A percentile compares a stretch with the other conserved stretches of the same genome.
Conservation (phyloP, 176 grass and related monocot genomes). For the Cymbopogon citratus region DNA sequence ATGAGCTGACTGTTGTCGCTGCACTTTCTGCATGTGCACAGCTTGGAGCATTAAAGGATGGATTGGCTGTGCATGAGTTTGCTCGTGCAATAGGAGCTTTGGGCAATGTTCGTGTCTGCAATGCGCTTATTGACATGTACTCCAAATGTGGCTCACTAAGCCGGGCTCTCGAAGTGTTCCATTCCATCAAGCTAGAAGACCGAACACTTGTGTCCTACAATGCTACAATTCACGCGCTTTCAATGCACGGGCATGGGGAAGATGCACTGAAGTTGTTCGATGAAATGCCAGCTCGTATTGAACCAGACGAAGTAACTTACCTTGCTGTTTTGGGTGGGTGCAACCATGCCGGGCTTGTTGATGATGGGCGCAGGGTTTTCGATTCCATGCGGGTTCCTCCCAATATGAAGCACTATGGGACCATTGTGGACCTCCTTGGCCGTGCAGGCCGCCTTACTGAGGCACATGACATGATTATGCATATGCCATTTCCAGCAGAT, state of each 20-base stretch:
- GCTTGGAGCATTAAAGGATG: conserved; percentile 48
- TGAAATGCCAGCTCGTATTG: conserved; percentile 53
- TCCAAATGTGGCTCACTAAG: conserved; percentile 73
- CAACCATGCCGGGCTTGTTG: conserved; percentile 75
- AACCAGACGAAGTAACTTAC: conserved; percentile 68
- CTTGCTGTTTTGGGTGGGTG: conserved; percentile 65
- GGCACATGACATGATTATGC: conserved; percentile 53
- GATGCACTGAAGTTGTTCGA: conserved; percentile 67
- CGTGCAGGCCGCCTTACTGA: conserved; percentile 56
- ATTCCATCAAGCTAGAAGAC: conserved; percentile 32
- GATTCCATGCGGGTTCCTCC: conserved; percentile 54
- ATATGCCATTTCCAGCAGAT: conserved; percentile 71
- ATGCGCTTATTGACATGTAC: conserved; percentile 78
- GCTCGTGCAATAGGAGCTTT: conserved; percentile 25
- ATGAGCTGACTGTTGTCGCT: conserved; percentile 50
- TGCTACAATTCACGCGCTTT: conserved; percentile 52
- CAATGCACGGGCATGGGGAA: conserved; percentile 53
- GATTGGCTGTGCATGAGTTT: conserved; percentile 46
- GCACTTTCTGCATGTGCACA: conserved; percentile 66
- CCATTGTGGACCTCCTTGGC: conserved; percentile 76
- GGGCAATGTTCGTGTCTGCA: conserved; percentile 44
- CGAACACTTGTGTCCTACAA: conserved; percentile 74
- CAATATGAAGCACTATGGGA: conserved; percentile 75
- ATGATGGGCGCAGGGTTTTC: conserved; percentile 71
- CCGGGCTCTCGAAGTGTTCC: conserved; percentile 53